These are phyloP conservation scores for Caryocar brasiliense DNA, from an alignment of 441 rosid species.

Conservation along the genomic window DNA sequence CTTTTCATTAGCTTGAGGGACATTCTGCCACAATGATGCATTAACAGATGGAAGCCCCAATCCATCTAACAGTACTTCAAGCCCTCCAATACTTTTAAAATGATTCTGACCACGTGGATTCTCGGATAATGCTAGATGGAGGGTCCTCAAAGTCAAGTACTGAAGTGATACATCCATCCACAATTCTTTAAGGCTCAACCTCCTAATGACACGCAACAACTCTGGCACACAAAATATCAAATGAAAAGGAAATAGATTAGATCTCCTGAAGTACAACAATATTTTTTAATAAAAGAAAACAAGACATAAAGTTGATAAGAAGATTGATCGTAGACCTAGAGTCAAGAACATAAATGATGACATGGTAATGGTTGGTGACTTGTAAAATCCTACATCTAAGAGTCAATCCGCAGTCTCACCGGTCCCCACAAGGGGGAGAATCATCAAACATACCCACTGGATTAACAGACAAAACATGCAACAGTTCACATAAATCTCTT, in stretches of 20 bases:
- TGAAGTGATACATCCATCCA: constrained; percentile 52
- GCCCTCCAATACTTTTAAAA: constrained; percentile 82
- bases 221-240: constrained; percentile 33
- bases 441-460: no score
- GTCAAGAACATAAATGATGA: no score
- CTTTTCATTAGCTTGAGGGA: constrained; percentile 21
- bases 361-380: no score
- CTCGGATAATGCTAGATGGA: constrained; percentile 40
- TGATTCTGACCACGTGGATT: constrained; percentile 78
- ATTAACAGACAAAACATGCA: no score
- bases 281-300: no score
- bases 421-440: no score
- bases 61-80: constrained; percentile 77
- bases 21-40: constrained; percentile 25
- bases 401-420: no score
- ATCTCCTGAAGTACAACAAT: no score
- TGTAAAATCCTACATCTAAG: no score
- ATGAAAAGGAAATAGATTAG: no score
- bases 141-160: constrained; percentile 49
- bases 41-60: constrained; percentile 51
- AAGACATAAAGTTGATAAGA: not conserved
- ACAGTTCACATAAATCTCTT: no score
- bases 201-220: constrained; percentile 61
- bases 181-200: constrained; percentile 62
- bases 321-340: no score